A percentile compares a stretch with the other conserved stretches of the same genome.
Conservation (phyloP, 2,329 filamentous ascomycete genomes). For the Sarocladiaceae sp. region DNA sequence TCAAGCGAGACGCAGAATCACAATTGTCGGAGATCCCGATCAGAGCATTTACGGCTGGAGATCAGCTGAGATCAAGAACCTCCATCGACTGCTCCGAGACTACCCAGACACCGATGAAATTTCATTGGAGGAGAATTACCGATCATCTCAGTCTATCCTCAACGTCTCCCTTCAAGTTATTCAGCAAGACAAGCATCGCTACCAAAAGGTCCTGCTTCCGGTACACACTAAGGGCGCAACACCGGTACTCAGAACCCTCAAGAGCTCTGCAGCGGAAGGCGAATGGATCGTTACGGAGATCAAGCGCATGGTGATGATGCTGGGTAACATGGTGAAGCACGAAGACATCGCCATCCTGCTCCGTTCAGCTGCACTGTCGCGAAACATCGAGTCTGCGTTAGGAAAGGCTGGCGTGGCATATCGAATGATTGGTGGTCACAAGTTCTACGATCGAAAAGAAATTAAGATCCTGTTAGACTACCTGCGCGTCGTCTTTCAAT, state of each 20-base stretch:
- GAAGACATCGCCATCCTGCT: constrained; percentile 84
- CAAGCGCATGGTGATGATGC: constrained; percentile 63
- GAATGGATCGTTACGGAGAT: constrained; percentile 88
- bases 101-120: constrained; percentile 78
- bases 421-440: constrained; percentile 83
- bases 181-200: constrained; percentile 78
- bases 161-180: constrained; percentile 79
- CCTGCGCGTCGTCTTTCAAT: constrained; percentile 77
- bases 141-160: constrained; percentile 83
- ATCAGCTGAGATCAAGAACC: constrained; percentile 86
- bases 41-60: constrained; percentile 98
- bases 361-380: constrained; percentile 76
- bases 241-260: constrained; percentile 75
- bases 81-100: constrained; percentile 70
- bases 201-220: constrained; percentile 73
- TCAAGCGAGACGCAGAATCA: constrained; percentile 68
- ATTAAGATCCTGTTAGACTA: constrained; percentile 88
- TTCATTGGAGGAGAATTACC: constrained; percentile 89
- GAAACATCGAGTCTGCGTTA: constrained; percentile 79
- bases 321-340: constrained; percentile 66
- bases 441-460: constrained; percentile 89
- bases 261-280: constrained; percentile 68
- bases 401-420: constrained; percentile 81
- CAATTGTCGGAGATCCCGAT: constrained; percentile 93
- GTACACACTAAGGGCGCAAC: constrained; percentile 75